phyloP scores from a whole-genome alignment of 441 rosid species.

The Brassica balearica region DNA sequence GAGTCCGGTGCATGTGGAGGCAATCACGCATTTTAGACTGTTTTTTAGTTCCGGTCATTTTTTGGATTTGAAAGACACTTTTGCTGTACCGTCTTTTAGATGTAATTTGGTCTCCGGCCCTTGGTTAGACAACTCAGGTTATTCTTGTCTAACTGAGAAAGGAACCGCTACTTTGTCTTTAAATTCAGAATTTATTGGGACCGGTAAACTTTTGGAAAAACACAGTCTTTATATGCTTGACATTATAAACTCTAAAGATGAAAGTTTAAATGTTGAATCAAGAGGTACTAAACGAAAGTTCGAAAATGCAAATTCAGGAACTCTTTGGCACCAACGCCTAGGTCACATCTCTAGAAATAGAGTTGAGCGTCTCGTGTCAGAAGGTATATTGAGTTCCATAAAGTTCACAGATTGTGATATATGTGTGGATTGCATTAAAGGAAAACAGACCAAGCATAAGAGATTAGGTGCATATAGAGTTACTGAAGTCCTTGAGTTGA shows the following conservation, averaged over 20 bases:
- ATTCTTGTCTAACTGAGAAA: neutral
- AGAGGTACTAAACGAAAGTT: neutral
- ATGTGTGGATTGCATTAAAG: conserved; percentile 1
- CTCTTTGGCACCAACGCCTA: neutral
- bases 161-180: neutral
- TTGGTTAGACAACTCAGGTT: neutral
- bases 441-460: neutral
- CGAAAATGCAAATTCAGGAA: neutral
- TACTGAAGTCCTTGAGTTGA: neutral
- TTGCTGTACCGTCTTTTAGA: neutral
- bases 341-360: neutral
- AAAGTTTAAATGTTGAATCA: neutral
- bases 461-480: neutral
- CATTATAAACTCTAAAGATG: neutral
- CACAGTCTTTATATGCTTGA: neutral
- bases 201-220: neutral
- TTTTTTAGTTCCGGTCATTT: neutral
- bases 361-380: neutral
- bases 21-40: neutral
- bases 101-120: neutral
- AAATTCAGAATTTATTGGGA: neutral
- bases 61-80: neutral
- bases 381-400: neutral
- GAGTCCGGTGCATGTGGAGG: neutral
- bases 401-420: neutral